Evolutionary conservation across 1,139 yeast genomes (phyloP), one percentile per base, ranked within the genome.

Genomic region (Pichia sp.): DNA sequence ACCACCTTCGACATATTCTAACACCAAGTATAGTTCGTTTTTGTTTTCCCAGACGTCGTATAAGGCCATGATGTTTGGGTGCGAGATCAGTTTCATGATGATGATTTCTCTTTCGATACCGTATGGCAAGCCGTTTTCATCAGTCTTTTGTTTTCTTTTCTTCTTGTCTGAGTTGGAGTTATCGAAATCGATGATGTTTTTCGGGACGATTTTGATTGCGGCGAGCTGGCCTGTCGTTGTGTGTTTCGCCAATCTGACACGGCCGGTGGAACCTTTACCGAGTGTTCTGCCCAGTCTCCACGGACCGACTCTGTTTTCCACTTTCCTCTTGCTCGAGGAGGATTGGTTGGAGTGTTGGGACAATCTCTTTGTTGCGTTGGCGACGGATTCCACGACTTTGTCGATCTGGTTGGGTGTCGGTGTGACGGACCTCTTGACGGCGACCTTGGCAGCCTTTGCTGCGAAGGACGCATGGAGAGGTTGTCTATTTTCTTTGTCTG

Each of bases 11-110:
- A 85, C 91, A 62, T 85, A 85, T 64, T 85, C 94, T 45, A 86
- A 68, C 15, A 85, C 90, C 55, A 85, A 67, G 58, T 84, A 85
- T 42, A 85, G 69, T 35, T 87, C 90, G 57, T 81, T 81, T 51
- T 85, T 80, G 44, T 88, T 85, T 67, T 85, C 94, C 93, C 93
- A 85, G 38, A 85, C 94, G 60, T 85, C 94, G 58, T 84, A 84
- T 45, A 85, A 68, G 44, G 87, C 77, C 68, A 85, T 77, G 18
- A 85, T 87, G 61, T 85, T 85, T 28, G 89, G 84, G 63, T 85
- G 93, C 38, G 86, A 79, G 44, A 85, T 73, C 40, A 85, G 69
- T 66, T 85, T 85, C 94, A 85, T 85, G 52, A 85, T 85, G 57
- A 85, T 85, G 53, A 85, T 85, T 60, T 85, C 94, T 55, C 94